A percentile compares a stretch with the other conserved stretches of the same genome.
These are phyloP conservation scores for Didymella exigua DNA, from an alignment of 2,329 filamentous ascomycete species.

Conservation along the genomic window DNA sequence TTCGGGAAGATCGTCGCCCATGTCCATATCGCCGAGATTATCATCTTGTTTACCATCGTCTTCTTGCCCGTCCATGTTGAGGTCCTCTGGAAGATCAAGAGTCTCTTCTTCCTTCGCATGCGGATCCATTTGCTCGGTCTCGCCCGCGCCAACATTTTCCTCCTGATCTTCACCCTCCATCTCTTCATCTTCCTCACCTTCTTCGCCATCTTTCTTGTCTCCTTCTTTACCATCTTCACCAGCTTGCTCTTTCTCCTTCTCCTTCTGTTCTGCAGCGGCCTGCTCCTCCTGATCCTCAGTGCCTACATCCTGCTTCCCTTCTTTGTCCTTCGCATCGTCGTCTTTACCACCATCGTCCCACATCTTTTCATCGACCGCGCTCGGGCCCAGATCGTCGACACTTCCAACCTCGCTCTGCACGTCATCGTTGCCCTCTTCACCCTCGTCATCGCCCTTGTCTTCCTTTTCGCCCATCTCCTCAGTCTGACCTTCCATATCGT, in stretches of 20 bases:
- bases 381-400: constrained; percentile 87
- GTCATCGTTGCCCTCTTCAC: constrained; percentile 58
- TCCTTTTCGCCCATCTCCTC: constrained; percentile 62
- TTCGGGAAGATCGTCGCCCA: constrained; percentile 43
- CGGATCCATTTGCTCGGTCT: constrained; percentile 70
- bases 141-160: constrained; percentile 68
- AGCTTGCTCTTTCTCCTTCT: constrained; percentile 57
- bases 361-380: constrained; percentile 96
- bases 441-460: constrained; percentile 63
- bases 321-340: constrained; percentile 80
- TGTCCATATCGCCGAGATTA: constrained; percentile 43
- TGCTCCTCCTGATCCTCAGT: constrained; percentile 57
- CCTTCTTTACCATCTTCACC: constrained; percentile 67
- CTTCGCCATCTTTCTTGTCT: constrained; percentile 63
- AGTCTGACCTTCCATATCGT: constrained; percentile 87
- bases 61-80: constrained; percentile 76
- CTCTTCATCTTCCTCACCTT: constrained; percentile 62
- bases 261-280: constrained; percentile 54
- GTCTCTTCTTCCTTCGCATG: constrained; percentile 82
- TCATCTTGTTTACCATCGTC: constrained; percentile 63
- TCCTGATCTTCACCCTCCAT: constrained; percentile 66
- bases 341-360: constrained; percentile 88
- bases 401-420: constrained; percentile 90
- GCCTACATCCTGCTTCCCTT: constrained; percentile 64
- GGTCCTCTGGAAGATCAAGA: constrained; percentile 83